Evolutionary conservation across 768 basidiomycete genomes (phyloP).

Genomic region (Pleurotus giganteus): DNA sequence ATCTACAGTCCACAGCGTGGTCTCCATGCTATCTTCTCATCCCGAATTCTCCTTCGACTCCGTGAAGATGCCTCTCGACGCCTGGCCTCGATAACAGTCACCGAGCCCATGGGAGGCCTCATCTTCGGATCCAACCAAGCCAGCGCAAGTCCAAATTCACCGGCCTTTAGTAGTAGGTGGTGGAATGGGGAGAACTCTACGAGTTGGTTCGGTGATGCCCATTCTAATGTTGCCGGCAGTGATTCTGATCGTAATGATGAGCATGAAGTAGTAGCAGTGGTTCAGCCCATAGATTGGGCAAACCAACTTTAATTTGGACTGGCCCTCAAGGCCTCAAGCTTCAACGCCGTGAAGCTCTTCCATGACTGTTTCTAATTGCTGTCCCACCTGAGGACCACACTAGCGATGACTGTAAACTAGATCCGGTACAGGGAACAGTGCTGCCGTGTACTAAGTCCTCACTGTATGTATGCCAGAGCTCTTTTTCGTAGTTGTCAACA

Average conservation of each 20-base stretch:
- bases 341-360: too few relatives aligned
- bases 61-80: neutral
- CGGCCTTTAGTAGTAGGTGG: neutral
- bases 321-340: too few relatives aligned
- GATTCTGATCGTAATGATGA: too few relatives aligned
- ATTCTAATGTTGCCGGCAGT: neutral
- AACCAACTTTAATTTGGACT: too few relatives aligned
- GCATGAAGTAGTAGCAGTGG: neutral
- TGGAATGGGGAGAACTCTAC: neutral
- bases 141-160: neutral
- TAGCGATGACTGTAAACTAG: too few relatives aligned
- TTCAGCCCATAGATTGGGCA: neutral
- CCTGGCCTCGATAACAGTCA: neutral
- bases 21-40: conserved; percentile 5
- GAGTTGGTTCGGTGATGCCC: neutral
- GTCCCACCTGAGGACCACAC: too few relatives aligned
- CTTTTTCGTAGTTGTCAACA: too few relatives aligned
- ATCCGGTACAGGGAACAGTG: too few relatives aligned
- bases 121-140: neutral
- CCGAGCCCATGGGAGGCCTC: neutral
- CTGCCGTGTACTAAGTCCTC: too few relatives aligned
- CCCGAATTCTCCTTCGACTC: conserved; percentile 2
- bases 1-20: neutral
- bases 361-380: too few relatives aligned
- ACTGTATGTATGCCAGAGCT: too few relatives aligned